A percentile compares a stretch with the other conserved stretches of the same genome.
phyloP scores from a whole-genome alignment of 805 yeast genomes.

The Lipomyces mesembrius region DNA sequence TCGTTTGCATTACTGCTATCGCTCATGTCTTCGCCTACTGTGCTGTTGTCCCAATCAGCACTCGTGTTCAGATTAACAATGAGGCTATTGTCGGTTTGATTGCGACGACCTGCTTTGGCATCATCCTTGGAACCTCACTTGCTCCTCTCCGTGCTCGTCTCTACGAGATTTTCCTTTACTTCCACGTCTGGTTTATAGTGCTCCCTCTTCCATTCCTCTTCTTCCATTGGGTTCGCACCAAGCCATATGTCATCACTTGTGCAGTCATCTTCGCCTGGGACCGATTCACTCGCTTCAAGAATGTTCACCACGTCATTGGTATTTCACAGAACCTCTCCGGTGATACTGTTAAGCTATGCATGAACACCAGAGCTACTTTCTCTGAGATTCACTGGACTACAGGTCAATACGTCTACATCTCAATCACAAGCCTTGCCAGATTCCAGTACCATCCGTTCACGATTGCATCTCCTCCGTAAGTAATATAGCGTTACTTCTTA shows the following conservation, averaged over 20 bases:
- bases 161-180: constrained; percentile 35
- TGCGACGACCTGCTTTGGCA: constrained; percentile 38
- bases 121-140: constrained; percentile 34
- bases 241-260: constrained; percentile 37
- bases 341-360: constrained; percentile 36
- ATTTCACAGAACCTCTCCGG: constrained; percentile 32
- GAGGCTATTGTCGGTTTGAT: constrained; percentile 37
- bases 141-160: constrained; percentile 34
- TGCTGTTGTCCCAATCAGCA: constrained; percentile 36
- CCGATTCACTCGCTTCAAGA: constrained; percentile 32
- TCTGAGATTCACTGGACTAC: constrained; percentile 38
- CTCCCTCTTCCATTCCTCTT: constrained; percentile 36
- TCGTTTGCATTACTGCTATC: constrained; percentile 34
- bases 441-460: constrained; percentile 38
- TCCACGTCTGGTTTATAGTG: constrained; percentile 37
- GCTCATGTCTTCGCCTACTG: constrained; percentile 37
- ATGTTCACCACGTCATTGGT: constrained; percentile 35
- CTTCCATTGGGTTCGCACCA: constrained; percentile 37
- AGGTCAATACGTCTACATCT: constrained; percentile 38
- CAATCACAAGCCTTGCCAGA: constrained; percentile 33
- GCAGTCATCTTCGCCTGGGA: constrained; percentile 38
- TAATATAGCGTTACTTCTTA: not conserved
- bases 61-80: constrained; percentile 32
- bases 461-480: constrained; percentile 37
- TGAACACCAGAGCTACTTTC: constrained; percentile 35